phyloP scores from a whole-genome alignment of 2,329 filamentous ascomycete genomes.

The Stagonosporopsis vannaccii region DNA sequence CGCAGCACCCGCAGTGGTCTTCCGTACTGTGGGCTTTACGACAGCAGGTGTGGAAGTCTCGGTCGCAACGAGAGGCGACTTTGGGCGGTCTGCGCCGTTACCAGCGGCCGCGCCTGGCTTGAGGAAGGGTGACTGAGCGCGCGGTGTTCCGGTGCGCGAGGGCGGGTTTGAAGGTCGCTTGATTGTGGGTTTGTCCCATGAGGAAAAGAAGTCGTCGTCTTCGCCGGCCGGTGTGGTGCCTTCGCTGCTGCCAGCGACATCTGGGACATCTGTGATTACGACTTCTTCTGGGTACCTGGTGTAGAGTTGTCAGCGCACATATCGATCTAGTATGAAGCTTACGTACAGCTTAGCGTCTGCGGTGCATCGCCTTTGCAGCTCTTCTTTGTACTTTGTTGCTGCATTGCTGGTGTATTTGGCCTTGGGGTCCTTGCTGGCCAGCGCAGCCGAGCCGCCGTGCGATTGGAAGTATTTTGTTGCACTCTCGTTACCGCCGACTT shows the following conservation, averaged over 20 bases:
- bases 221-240: constrained; percentile 82
- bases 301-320: constrained; percentile 25
- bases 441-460: constrained; percentile 90
- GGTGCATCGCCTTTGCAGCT: constrained; percentile 84
- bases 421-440: constrained; percentile 96
- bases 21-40: constrained; percentile 80
- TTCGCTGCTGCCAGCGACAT: constrained; percentile 62
- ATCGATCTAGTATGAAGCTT: constrained; percentile 12
- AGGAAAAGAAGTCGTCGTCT: constrained; percentile 97
- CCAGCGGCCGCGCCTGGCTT: constrained; percentile 70
- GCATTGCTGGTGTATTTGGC: constrained; percentile 94
- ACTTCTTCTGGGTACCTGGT: constrained; percentile 83
- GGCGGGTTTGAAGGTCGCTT: constrained; percentile 94
- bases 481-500: constrained; percentile 97
- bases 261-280: constrained; percentile 75
- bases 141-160: constrained; percentile 86
- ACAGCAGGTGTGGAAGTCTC: constrained; percentile 61
- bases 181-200: constrained; percentile 97
- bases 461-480: constrained; percentile 98
- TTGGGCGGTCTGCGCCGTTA: constrained; percentile 71
- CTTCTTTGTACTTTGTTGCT: constrained; percentile 98
- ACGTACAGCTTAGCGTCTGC: constrained; percentile 84
- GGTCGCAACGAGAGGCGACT: constrained; percentile 73
- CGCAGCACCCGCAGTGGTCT: constrained; percentile 67
- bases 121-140: constrained; percentile 87